Percentiles rank a stretch among this genome's conserved stretches.
Evolutionary conservation across 768 basidiomycete genomes (phyloP).

Genomic region (Mycena indigotica): DNA sequence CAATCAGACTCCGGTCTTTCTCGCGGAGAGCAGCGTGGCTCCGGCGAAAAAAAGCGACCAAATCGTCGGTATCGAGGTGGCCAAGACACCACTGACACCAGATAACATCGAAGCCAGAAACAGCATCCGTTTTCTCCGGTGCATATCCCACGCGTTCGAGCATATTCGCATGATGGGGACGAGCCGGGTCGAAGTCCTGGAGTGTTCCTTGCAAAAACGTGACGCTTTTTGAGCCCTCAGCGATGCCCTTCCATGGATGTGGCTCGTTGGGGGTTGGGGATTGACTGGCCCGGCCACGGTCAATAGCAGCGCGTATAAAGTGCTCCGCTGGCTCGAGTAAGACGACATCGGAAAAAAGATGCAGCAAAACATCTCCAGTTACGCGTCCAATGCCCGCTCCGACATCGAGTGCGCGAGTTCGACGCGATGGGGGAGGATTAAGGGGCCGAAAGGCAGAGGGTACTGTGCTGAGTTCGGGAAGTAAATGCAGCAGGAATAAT

Average conservation of each 20-base stretch:
- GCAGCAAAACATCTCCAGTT: constrained; percentile 85
- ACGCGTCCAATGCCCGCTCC: constrained; percentile 95
- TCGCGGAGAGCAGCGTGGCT: constrained; percentile 61
- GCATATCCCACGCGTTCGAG: constrained; percentile 70
- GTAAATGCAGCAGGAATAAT: constrained; percentile 78
- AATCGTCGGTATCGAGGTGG: constrained; percentile 75
- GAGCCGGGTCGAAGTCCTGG: constrained; percentile 77
- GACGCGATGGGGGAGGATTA: constrained; percentile 27
- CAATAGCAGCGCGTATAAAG: constrained; percentile 76
- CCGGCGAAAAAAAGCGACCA: constrained; percentile 74
- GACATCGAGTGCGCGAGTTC: constrained; percentile 82
- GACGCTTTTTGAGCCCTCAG: constrained; percentile 65
- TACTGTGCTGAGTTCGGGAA: constrained; percentile 78
- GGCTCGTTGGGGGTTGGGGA: constrained; percentile 29
- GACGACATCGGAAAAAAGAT: constrained; percentile 83
- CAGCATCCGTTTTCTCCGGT: constrained; percentile 48
- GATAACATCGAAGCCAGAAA: constrained; percentile 81
- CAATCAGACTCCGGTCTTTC: constrained; percentile 58
- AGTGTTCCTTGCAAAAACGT: constrained; percentile 79
- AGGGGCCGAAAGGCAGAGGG: constrained; percentile 70
- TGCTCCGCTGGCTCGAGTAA: constrained; percentile 84
- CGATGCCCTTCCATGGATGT: constrained; percentile 67
- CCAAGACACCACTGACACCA: constrained; percentile 99
- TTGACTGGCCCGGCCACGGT: constrained; percentile 38
- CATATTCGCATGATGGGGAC: constrained; percentile 46